These are phyloP conservation scores for Leccinum imitatum DNA, from an alignment of 768 basidiomycete species.

Conservation along the genomic window DNA sequence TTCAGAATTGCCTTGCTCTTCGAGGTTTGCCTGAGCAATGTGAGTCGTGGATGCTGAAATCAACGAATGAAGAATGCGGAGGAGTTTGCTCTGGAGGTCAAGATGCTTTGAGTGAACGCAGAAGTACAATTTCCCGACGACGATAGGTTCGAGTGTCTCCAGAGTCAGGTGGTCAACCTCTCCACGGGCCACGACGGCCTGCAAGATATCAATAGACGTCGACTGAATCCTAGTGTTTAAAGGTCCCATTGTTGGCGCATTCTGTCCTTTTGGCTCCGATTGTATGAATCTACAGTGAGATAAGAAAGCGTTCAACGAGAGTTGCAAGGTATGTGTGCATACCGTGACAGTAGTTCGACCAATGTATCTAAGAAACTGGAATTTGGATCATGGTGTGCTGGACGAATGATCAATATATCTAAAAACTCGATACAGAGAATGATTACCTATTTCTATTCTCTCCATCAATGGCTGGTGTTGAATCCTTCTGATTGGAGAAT, in stretches of 20 bases:
- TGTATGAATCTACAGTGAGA: constrained; percentile 58
- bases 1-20: constrained; percentile 35
- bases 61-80: constrained; percentile 86
- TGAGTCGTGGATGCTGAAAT: constrained; percentile 60
- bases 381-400: constrained; percentile 46
- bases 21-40: constrained; percentile 28
- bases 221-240: constrained; percentile 70
- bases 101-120: constrained; percentile 68
- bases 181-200: constrained; percentile 77
- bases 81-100: constrained; percentile 89
- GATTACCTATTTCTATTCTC: constrained; percentile 60
- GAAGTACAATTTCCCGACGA: constrained; percentile 74
- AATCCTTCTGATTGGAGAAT: constrained; percentile 62
- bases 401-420: constrained; percentile 9
- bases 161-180: constrained; percentile 65
- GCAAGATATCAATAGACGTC: constrained; percentile 75
- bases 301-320: constrained; percentile 1
- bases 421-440: not conserved
- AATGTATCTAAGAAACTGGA: constrained; percentile 76
- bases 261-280: constrained; percentile 64
- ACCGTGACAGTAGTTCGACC: constrained; percentile 74
- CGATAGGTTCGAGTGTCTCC: constrained; percentile 63
- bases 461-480: constrained; percentile 60
- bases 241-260: constrained; percentile 52
- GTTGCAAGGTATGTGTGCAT: constrained; percentile 42